Base-by-base conservation (phyloP, 768 basidiomycete genomes). In the Leccinum ochraceum region DNA sequence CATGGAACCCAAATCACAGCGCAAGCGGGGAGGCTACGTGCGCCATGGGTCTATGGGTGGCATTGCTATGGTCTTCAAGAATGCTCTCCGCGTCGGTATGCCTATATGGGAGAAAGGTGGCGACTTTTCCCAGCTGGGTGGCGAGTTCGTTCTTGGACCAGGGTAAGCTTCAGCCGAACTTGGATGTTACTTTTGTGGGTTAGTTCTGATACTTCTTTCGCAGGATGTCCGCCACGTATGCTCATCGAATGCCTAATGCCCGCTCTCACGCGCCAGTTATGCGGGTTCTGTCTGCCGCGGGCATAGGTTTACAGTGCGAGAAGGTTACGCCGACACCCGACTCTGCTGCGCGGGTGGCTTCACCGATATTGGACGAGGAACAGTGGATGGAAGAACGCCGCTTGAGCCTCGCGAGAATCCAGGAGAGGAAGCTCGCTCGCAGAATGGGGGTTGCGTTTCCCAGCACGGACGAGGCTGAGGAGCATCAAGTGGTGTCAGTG, bases 191-290 rank as follows among this genome's bases (percentile, higher is more conserved):
- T 9, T 16, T 3, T 37, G 20, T 54, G 60, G 32, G 66, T 20
- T 57, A 6, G 62, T 57, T 54, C 49, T 22, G 30, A 26, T 9
- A n/a, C 44, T 52, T 14, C 13, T 37, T 24, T 36, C 30, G 30
- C 62, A 89, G 91, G 8, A 71, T 90, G 64, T 80, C 78, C 10
- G 90, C 88, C 65, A 75, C 81, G 7, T 96, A 83, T 69, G 89
- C 91, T 0, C 93, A 95, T 75, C 86, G 94, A 6, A 97, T 97
- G 94, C 86, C 82, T 51, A 86, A 77, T 14, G 79, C 90, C 2
- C 83, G 86, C 49, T 84, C 83, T 4, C 94, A 97, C 65, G 85
- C 86, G 0, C 85, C 90, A 1, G 87, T 96, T 55, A 71, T 78
- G 54, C 83, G 83, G 34, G 85, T 94, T 17, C 82, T 94, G 42